Conservation (phyloP, 306 rosid genomes). For the Fragaria iinumae region DNA sequence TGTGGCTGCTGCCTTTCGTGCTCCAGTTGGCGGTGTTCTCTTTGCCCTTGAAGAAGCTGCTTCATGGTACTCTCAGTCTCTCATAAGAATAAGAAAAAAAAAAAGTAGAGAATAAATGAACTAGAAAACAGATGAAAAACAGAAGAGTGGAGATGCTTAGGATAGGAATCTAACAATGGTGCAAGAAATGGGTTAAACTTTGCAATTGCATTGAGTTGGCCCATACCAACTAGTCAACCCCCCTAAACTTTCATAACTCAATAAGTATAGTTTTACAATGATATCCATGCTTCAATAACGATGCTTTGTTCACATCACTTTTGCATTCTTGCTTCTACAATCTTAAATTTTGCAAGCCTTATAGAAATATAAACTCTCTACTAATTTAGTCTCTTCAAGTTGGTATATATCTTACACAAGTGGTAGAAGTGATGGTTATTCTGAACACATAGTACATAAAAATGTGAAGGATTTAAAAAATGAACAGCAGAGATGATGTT, state of each 20-base stretch:
- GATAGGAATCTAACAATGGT: neutral
- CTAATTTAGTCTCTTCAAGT: neutral
- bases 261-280: neutral
- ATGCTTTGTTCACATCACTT: neutral
- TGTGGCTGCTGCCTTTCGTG: conserved; percentile 89
- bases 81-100: neutral
- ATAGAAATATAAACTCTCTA: neutral
- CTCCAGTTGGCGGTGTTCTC: conserved; percentile 92
- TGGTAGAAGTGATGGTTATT: neutral
- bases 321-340: neutral
- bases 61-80: conserved; percentile 59
- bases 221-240: neutral
- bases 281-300: neutral
- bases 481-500: neutral
- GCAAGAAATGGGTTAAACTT: neutral
- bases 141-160: neutral
- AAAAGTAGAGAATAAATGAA: neutral
- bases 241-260: neutral
- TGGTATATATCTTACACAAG: neutral
- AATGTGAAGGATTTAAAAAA: neutral
- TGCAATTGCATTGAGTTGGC: neutral
- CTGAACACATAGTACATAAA: neutral
- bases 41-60: conserved; percentile 94
- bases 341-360: neutral
- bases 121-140: neutral